These are phyloP conservation scores for Filobasidium floriforme DNA, from an alignment of 768 basidiomycete genomes.

Conservation along the genomic window DNA sequence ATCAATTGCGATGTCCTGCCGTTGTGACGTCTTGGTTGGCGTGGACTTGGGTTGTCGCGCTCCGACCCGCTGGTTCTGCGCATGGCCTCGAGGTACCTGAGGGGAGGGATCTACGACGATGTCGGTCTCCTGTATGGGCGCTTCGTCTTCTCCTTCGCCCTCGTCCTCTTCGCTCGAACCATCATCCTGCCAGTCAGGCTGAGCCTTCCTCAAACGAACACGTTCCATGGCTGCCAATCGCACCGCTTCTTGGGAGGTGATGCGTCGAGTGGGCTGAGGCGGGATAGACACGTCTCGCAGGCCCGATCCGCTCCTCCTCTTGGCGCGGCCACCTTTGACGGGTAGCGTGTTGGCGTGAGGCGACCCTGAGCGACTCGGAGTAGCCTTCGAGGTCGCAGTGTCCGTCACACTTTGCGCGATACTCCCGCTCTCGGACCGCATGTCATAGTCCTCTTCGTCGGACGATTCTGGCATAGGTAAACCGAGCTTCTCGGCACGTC, in stretches of 20 bases:
- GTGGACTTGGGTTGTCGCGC: not conserved
- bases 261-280: not conserved
- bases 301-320: not conserved
- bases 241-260: slow-evolving; percentile 3
- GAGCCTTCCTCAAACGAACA: not conserved
- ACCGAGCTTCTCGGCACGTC: slow-evolving; percentile 20
- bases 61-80: not conserved
- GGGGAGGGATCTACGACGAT: not conserved
- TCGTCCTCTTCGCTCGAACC: slow-evolving; percentile 5
- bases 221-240: not conserved
- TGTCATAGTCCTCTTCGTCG: slow-evolving; percentile 14
- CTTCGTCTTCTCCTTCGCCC: slow-evolving; percentile 4
- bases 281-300: not conserved
- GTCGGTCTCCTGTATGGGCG: slow-evolving; percentile 1
- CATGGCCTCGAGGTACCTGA: not conserved
- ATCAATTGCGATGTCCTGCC: too few species aligned
- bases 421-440: slow-evolving; percentile 3
- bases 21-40: too few species aligned
- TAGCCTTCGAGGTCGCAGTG: not conserved
- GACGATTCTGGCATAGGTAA: slow-evolving; percentile 15
- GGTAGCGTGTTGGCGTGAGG: not conserved
- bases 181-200: not conserved
- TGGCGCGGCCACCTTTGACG: not conserved
- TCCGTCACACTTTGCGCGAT: not conserved
- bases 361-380: not conserved